Evolutionary conservation across 768 basidiomycete species (phyloP).

Genomic region (Myochromella boudieri): DNA sequence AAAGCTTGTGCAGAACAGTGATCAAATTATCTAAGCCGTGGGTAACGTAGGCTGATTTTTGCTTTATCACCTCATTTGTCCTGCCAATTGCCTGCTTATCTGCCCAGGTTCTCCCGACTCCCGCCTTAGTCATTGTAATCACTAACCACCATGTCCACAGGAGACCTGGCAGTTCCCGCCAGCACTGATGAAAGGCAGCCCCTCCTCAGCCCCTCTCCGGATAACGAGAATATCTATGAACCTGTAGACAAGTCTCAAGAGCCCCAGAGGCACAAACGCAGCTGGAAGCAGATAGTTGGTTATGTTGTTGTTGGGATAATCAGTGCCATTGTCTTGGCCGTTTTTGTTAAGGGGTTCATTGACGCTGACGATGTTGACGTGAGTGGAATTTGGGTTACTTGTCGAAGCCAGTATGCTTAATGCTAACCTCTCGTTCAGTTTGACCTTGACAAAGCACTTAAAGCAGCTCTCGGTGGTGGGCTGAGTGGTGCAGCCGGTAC

Average conservation of each 20-base stretch:
- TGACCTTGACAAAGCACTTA: slow-evolving; percentile 74
- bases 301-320: slow-evolving; percentile 34
- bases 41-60: too few relatives aligned
- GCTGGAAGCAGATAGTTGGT: slow-evolving; percentile 25
- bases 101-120: background rate
- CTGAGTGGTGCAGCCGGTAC: slow-evolving; percentile 83
- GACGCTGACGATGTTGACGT: slow-evolving; percentile 70
- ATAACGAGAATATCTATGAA: slow-evolving; percentile 7
- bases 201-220: slow-evolving; percentile 16
- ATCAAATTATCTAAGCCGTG: too few relatives aligned
- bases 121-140: background rate
- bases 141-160: slow-evolving; percentile 9
- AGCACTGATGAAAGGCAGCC: slow-evolving; percentile 24
- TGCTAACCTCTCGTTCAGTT: slow-evolving; percentile 50
- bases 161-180: background rate
- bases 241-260: background rate
- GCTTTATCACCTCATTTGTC: slow-evolving; percentile 4
- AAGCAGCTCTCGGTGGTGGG: slow-evolving; percentile 85
- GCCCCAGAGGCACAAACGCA: slow-evolving; percentile 3
- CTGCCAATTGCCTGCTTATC: background rate
- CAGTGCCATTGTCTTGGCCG: slow-evolving; percentile 37
- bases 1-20: too few relatives aligned
- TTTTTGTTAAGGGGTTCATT: slow-evolving; percentile 71
- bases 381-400: slow-evolving; percentile 20
- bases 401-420: background rate